Percentiles rank a stretch among this genome's conserved stretches.
Conservation (phyloP, 805 yeast genomes). For the Priceomyces carsonii region DNA sequence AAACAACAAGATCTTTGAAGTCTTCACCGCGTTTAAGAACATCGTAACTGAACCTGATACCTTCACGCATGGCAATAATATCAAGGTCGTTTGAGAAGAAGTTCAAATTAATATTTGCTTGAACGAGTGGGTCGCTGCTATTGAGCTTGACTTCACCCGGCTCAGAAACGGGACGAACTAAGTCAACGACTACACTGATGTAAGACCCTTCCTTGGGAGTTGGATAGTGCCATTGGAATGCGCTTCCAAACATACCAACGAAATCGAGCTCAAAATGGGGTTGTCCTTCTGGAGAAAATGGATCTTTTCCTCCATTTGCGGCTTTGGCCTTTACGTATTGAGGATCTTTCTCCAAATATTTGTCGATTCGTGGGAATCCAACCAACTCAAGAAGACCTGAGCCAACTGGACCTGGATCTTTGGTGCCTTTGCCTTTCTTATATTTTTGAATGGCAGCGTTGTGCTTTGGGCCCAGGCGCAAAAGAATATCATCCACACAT, state of each 20-base stretch:
- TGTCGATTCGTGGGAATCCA: slow-evolving; percentile 24
- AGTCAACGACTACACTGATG: slow-evolving; percentile 23
- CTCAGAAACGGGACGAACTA: slow-evolving; percentile 26
- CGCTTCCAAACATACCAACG: slow-evolving; percentile 23
- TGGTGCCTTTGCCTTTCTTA: slow-evolving; percentile 10
- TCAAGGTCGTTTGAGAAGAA: slow-evolving; percentile 29
- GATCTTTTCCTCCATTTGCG: slow-evolving; percentile 24
- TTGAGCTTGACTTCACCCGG: slow-evolving; percentile 23
- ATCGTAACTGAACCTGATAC: slow-evolving; percentile 27
- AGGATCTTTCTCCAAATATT: slow-evolving; percentile 21
- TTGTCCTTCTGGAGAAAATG: slow-evolving; percentile 25
- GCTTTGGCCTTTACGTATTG: slow-evolving; percentile 15
- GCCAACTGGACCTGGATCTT: slow-evolving; percentile 18
- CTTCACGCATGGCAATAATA: slow-evolving; percentile 29
- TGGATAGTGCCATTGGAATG: slow-evolving; percentile 27
- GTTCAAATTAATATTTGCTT: slow-evolving; percentile 23
- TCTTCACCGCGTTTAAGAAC: slow-evolving; percentile 26
- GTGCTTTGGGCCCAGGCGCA: slow-evolving; percentile 16
- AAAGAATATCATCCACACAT: slow-evolving; percentile 19
- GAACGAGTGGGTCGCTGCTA: slow-evolving; percentile 21
- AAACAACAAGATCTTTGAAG: slow-evolving; percentile 26
- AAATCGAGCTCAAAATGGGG: slow-evolving; percentile 27
- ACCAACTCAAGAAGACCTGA: slow-evolving; percentile 20
- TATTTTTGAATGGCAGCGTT: slow-evolving; percentile 14
- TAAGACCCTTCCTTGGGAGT: slow-evolving; percentile 20